Percentiles rank a stretch among this genome's conserved stretches.
These are phyloP conservation scores for Leccinum huronense DNA, from an alignment of 1,284 basidiomycete species.

Conservation along the genomic window DNA sequence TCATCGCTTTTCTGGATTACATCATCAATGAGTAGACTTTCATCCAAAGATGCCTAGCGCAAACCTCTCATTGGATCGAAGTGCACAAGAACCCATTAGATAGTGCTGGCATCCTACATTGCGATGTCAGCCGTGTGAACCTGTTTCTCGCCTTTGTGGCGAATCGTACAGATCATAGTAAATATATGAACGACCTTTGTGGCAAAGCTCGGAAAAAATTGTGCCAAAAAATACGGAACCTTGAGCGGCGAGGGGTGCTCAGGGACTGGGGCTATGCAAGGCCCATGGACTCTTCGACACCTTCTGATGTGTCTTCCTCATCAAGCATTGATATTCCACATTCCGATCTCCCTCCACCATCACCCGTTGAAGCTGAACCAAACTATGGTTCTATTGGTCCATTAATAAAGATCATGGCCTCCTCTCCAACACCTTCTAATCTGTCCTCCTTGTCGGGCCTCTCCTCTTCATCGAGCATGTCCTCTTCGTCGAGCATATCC, in stretches of 20 bases:
- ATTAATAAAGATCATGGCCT: too few species aligned
- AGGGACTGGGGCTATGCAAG: constrained; percentile 10
- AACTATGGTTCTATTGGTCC: background rate
- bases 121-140: constrained; percentile 2
- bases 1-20: constrained; percentile 7
- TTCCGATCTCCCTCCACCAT: background rate
- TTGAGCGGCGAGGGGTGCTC: background rate
- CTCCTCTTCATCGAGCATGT: too few species aligned
- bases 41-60: background rate
- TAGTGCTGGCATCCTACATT: constrained; percentile 5
- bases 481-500: too few species aligned
- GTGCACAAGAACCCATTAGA: constrained; percentile 2
- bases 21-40: constrained; percentile 3
- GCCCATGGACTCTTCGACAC: background rate
- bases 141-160: background rate
- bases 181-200: background rate
- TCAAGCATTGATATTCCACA: background rate
- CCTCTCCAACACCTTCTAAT: too few species aligned
- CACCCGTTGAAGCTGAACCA: background rate
- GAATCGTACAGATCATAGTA: background rate
- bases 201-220: background rate
- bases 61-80: background rate
- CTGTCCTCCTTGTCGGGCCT: too few species aligned
- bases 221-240: background rate
- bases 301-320: background rate